Conservation (phyloP, 441 rosid species). For the Sinapis alba region DNA sequence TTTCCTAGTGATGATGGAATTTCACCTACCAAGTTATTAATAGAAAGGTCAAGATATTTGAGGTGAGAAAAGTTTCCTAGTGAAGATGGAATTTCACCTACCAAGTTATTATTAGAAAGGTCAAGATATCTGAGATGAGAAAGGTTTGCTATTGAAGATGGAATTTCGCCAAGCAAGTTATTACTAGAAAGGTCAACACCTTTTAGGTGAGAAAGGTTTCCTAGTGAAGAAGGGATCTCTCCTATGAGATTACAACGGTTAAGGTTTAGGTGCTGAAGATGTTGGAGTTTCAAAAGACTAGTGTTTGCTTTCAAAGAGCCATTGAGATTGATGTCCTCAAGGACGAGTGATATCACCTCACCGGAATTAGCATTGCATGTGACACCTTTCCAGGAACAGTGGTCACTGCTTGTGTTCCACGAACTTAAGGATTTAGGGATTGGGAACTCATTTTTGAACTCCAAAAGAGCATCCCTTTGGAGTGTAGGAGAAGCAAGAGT, state of each 20-base stretch:
- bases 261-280: slow-evolving; percentile 18
- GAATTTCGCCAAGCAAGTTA: too few species aligned
- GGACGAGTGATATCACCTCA: not conserved
- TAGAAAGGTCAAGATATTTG: not conserved
- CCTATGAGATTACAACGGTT: not conserved
- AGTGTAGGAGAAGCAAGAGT: not conserved
- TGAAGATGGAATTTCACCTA: too few species aligned
- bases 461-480: not conserved
- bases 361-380: not conserved
- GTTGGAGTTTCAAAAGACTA: slow-evolving; percentile 28
- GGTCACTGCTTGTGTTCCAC: not conserved
- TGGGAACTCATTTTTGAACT: not conserved
- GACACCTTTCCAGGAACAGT: not conserved
- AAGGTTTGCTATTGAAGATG: too few species aligned
- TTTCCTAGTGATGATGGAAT: not conserved
- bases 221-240: not conserved
- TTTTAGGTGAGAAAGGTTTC: slow-evolving; percentile 3
- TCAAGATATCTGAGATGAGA: not conserved
- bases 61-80: not conserved
- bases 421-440: not conserved
- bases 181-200: not conserved
- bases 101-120: not conserved
- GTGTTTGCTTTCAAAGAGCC: not conserved
- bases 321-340: not conserved
- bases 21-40: not conserved